Base-by-base conservation (phyloP, 2,329 filamentous ascomycete species). In the Scopulariopsis brevicaulis region DNA sequence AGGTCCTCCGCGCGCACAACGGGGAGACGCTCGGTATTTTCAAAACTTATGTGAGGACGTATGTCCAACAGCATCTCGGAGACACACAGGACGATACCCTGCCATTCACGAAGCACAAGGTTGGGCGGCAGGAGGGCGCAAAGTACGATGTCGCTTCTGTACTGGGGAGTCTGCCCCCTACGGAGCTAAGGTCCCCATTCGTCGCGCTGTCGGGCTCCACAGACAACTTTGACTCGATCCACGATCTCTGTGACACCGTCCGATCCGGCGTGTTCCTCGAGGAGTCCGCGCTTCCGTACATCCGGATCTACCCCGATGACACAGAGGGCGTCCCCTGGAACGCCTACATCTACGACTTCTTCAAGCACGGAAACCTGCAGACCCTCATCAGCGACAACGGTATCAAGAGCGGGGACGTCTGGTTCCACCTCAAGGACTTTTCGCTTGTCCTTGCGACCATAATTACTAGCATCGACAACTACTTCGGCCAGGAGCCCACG, bases 291-390 rank as follows among this genome's bases (percentile, higher is more conserved):
- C 82, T 93, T 25, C 89, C 89, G 0, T 81, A 87, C 65, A 76
- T 91, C 4, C 76, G 77, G 5, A 70, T 89, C 12, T 80, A 80
- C 63, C 80, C 82, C 0, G 72, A 83, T 28, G 80, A 86, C 57
- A 74, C 76, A 2, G 55, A 59, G 61, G 69, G 60, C 10, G 66
- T 69, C 14, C 79, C 79, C 0, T 74, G 84, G 60, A 89, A 89
- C 62, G 83, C 84, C 0, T 88, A 88, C 65, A 71, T 92, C 0
- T 83, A 86, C 60, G 86, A 92, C 68, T 93, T 91, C 70, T 91
- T 82, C 76, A 87, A 83, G 68, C 84, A 92, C 63, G 87, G 87
- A 3, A 81, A 86, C 64, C 67, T 84, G 24, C 66, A 74, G 1
- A 78, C 82, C 0, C 71, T 92, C 2, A 79, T 81, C 14, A 71